Percentiles rank a stretch among this genome's conserved stretches.
phyloP scores from a whole-genome alignment of 148 eudicot species.

The Salicornia ramosissima region DNA sequence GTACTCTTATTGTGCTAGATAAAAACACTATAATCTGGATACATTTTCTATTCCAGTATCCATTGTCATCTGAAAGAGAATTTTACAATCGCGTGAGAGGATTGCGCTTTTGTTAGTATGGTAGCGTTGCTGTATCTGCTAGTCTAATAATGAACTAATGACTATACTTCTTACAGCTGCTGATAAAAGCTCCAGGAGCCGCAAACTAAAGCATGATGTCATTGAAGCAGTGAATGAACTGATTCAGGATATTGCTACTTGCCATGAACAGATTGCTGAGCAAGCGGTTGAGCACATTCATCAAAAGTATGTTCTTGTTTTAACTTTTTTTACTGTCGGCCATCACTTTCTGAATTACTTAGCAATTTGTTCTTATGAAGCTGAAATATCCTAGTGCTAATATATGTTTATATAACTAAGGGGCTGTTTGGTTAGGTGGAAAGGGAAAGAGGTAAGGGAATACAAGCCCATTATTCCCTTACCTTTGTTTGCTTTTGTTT shows the following conservation, averaged over 20 bases:
- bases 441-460: too few species aligned
- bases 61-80: constrained; percentile 1
- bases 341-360: neutral
- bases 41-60: neutral
- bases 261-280: constrained; percentile 98
- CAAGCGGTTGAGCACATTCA: constrained; percentile 99
- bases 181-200: constrained; percentile 66
- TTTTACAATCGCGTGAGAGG: neutral
- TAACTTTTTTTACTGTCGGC: neutral
- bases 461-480: too few species aligned
- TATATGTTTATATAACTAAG: neutral
- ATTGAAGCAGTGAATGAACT: constrained; percentile 97
- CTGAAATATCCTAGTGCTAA: neutral
- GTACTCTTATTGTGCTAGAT: neutral
- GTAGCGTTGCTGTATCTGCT: neutral
- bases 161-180: constrained; percentile 50
- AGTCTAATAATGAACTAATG: constrained; percentile 1
- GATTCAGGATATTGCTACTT: constrained; percentile 82
- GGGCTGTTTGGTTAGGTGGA: too few species aligned
- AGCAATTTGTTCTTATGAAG: neutral
- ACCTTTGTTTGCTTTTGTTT: too few species aligned
- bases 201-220: constrained; percentile 91
- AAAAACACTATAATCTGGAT: neutral
- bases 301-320: constrained; percentile 57
- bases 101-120: neutral